Evolutionary conservation across 2,329 filamentous ascomycete genomes (phyloP).

Genomic region (Parascedosporium putredinis): DNA sequence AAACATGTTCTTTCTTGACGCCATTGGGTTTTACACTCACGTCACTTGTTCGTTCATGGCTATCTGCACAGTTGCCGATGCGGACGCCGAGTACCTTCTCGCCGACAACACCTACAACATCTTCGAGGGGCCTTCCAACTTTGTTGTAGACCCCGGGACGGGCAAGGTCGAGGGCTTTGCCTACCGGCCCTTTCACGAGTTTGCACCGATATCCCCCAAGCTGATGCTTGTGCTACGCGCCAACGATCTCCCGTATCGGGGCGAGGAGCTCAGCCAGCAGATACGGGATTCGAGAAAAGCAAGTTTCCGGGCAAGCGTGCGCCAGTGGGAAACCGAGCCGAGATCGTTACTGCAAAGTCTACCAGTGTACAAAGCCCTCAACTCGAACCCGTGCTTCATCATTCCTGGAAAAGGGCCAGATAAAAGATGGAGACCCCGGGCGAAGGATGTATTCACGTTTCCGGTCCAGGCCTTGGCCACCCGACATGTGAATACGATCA

Average conservation of each 20-base stretch:
- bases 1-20: conserved; percentile 16
- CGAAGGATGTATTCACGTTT: conserved; percentile 17
- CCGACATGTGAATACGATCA: conserved; percentile 18
- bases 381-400: conserved; percentile 14
- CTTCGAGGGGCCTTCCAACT: conserved; percentile 17
- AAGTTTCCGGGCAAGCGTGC: background rate
- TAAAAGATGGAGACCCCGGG: conserved; percentile 11
- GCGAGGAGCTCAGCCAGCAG: conserved; percentile 13
- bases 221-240: conserved; percentile 19
- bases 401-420: conserved; percentile 12
- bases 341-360: conserved; percentile 12
- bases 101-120: conserved; percentile 16
- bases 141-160: conserved; percentile 10
- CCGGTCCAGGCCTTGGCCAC: conserved; percentile 15
- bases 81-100: conserved; percentile 15
- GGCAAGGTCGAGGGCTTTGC: conserved; percentile 7
- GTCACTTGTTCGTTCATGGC: conserved; percentile 18
- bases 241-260: conserved; percentile 12
- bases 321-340: background rate
- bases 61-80: conserved; percentile 17
- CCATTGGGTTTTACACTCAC: conserved; percentile 16
- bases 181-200: conserved; percentile 17
- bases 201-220: conserved; percentile 18
- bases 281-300: conserved; percentile 9
- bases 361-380: conserved; percentile 17